Percentiles rank a stretch among this genome's conserved stretches.
phyloP scores from a whole-genome alignment of 2,329 filamentous ascomycete species.

The Neonectria sp. region DNA sequence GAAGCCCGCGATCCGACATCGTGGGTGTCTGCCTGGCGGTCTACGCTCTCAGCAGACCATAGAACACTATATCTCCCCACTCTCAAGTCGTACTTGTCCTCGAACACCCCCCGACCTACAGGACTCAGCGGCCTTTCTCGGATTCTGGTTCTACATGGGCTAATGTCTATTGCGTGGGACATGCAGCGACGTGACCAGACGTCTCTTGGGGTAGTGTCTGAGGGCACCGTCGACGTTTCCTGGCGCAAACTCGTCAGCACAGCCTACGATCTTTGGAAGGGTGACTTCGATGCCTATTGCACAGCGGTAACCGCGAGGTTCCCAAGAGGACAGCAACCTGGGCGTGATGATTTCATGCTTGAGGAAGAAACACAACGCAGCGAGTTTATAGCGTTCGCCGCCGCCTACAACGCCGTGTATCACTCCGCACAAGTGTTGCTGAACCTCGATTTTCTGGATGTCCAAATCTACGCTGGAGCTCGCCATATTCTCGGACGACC shows the following conservation, averaged over 20 bases:
- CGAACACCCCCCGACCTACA: conserved; percentile 54
- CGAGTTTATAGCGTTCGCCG: conserved; percentile 57
- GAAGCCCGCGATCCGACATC: conserved; percentile 68
- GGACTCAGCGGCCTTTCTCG: conserved; percentile 67
- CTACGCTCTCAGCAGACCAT: conserved; percentile 25
- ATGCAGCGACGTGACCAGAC: conserved; percentile 75
- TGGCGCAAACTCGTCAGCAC: conserved; percentile 67
- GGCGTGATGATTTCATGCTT: background rate
- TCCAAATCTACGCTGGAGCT: conserved; percentile 74
- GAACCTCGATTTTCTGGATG: conserved; percentile 71
- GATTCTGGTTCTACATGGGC: conserved; percentile 69
- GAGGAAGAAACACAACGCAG: conserved; percentile 29
- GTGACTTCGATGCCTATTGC: conserved; percentile 69
- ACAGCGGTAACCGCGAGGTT: conserved; percentile 36
- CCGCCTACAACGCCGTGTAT: conserved; percentile 69
- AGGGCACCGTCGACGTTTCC: conserved; percentile 24
- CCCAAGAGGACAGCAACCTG: conserved; percentile 6
- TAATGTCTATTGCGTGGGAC: conserved; percentile 76
- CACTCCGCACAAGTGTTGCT: conserved; percentile 71
- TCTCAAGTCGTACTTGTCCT: conserved; percentile 70
- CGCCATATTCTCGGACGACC: conserved; percentile 71
- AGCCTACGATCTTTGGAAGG: conserved; percentile 72
- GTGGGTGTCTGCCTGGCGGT: conserved; percentile 61
- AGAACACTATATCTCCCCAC: conserved; percentile 61
- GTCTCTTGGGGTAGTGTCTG: conserved; percentile 62